phyloP scores from a whole-genome alignment of 805 yeast genomes.

The Torulaspora indica region DNA sequence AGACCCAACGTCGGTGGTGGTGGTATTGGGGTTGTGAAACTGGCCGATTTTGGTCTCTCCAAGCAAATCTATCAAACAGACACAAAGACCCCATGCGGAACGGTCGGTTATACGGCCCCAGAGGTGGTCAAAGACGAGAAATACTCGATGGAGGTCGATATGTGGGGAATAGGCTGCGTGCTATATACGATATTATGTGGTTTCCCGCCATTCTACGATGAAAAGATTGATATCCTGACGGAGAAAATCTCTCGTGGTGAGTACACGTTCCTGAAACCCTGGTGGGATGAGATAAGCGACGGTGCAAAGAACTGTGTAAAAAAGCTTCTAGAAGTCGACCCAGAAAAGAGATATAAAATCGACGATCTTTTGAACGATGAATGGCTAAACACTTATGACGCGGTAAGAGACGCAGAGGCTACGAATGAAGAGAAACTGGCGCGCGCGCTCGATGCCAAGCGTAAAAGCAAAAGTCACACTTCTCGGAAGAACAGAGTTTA shows the following conservation, averaged over 20 bases:
- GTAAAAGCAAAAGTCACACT: constrained; percentile 21
- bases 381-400: constrained; percentile 47
- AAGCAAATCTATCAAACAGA: constrained; percentile 84
- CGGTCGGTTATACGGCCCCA: constrained; percentile 98
- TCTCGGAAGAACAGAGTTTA: constrained; percentile 15
- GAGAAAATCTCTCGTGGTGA: constrained; percentile 68
- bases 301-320: constrained; percentile 68
- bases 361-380: constrained; percentile 67
- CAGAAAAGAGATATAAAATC: constrained; percentile 60
- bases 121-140: constrained; percentile 92
- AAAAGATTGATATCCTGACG: constrained; percentile 58
- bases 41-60: constrained; percentile 94
- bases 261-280: constrained; percentile 68
- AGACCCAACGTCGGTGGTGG: constrained; percentile 83
- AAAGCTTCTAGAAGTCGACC: constrained; percentile 64
- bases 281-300: constrained; percentile 81
- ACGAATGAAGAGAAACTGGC: constrained; percentile 14
- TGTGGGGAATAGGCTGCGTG: constrained; percentile 99
- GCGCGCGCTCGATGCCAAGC: constrained; percentile 12
- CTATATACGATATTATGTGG: constrained; percentile 91
- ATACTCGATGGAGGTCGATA: constrained; percentile 90
- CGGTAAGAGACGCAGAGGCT: constrained; percentile 12
- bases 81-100: constrained; percentile 97
- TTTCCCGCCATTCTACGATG: constrained; percentile 93
- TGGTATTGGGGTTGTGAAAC: constrained; percentile 79